Percentiles rank a stretch among this genome's conserved stretches.
Evolutionary conservation across 2,329 filamentous ascomycete genomes (phyloP).

Genomic region (Aureobasidium namibiae): DNA sequence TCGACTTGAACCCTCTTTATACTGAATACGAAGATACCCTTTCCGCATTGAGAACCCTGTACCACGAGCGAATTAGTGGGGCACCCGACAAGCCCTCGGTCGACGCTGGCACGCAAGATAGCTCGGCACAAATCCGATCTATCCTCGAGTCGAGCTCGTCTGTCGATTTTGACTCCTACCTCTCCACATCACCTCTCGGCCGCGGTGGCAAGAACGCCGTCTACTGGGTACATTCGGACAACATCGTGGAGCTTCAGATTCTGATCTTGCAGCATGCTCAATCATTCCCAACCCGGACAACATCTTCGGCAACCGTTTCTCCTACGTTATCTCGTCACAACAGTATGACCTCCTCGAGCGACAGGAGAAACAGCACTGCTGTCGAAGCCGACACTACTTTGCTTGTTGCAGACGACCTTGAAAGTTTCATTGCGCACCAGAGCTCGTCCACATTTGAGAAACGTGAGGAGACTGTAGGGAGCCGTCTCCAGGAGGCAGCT

Average conservation of each 20-base stretch:
- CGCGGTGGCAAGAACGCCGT: slow-evolving; percentile 37
- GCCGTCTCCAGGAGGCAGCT: slow-evolving; percentile 24
- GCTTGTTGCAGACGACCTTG: slow-evolving; percentile 15
- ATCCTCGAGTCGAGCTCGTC: slow-evolving; percentile 32
- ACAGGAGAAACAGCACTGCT: background rate
- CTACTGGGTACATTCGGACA: slow-evolving; percentile 48
- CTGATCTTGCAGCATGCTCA: slow-evolving; percentile 42
- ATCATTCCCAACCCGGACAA: slow-evolving; percentile 22
- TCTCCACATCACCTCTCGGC: slow-evolving; percentile 41
- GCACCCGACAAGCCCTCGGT: background rate
- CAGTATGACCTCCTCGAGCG: slow-evolving; percentile 5
- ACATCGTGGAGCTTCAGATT: slow-evolving; percentile 46
- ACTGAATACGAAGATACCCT: slow-evolving; percentile 42
- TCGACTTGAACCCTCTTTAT: slow-evolving; percentile 50
- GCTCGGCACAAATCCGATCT: background rate
- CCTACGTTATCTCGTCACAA: slow-evolving; percentile 1
- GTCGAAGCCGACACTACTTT: slow-evolving; percentile 11
- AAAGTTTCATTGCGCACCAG: slow-evolving; percentile 13
- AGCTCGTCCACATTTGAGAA: slow-evolving; percentile 11
- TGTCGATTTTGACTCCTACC: slow-evolving; percentile 42
- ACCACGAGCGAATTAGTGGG: slow-evolving; percentile 24
- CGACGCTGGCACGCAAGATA: slow-evolving; percentile 14
- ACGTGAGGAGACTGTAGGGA: slow-evolving; percentile 27
- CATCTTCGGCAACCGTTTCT: background rate
- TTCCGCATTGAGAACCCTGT: slow-evolving; percentile 36